These are phyloP conservation scores for Haplosporangium gracile DNA, from an alignment of 192 early-diverging fungal genomes.

Conservation along the genomic window DNA sequence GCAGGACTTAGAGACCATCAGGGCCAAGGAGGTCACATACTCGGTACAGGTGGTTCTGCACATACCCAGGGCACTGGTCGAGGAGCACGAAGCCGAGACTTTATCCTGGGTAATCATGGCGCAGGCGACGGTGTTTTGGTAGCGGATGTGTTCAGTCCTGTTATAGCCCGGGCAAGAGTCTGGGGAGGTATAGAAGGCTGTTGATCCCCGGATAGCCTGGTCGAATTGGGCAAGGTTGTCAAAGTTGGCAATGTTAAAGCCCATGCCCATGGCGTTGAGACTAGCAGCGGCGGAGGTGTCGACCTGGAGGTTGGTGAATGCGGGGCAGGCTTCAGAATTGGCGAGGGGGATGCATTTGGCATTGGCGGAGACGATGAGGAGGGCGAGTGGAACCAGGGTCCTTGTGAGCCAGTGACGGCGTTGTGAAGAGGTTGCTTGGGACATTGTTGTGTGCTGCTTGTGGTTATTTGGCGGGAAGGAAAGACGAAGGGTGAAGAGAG, in stretches of 20 bases:
- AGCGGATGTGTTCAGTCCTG: slow-evolving; percentile 1
- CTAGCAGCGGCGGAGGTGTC: background rate
- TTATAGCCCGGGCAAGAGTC: slow-evolving; percentile 21
- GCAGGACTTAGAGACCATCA: slow-evolving; percentile 3
- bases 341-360: slow-evolving; percentile 23
- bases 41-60: slow-evolving; percentile 22
- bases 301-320: background rate
- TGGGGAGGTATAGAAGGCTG: slow-evolving; percentile 8
- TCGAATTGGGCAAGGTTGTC: slow-evolving; percentile 22
- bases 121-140: slow-evolving; percentile 39
- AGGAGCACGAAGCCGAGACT: background rate
- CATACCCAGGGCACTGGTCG: background rate
- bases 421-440: slow-evolving; percentile 23
- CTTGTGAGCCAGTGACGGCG: slow-evolving; percentile 23
- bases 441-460: slow-evolving; percentile 17
- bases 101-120: slow-evolving; percentile 7
- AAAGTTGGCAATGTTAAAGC: slow-evolving; percentile 21
- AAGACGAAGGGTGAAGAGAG: background rate
- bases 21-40: background rate
- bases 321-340: slow-evolving; percentile 20
- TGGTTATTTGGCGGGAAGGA: background rate
- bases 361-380: slow-evolving; percentile 22
- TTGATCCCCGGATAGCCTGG: background rate
- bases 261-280: background rate
- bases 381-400: slow-evolving; percentile 24